Evolutionary conservation across 768 basidiomycete species (phyloP).

Genomic region (Floccularia luteovirens): DNA sequence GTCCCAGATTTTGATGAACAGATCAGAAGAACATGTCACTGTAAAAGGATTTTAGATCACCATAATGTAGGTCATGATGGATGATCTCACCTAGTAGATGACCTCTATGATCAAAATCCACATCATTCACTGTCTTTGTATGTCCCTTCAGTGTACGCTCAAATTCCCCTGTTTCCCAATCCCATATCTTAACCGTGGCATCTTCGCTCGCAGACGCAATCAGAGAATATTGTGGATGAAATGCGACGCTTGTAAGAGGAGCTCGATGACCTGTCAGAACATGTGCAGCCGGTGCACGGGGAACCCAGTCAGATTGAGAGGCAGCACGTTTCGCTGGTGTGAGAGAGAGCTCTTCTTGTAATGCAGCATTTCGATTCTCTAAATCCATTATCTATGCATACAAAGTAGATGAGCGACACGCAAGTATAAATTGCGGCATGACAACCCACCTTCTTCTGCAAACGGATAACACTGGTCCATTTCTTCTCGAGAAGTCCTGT

Average conservation of each 20-base stretch:
- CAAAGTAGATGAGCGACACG: conserved; percentile 4
- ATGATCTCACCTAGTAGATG: conserved; percentile 58
- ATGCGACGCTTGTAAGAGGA: conserved; percentile 72
- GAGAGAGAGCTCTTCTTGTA: conserved; percentile 62
- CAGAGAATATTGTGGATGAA: conserved; percentile 80
- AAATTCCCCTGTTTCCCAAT: conserved; percentile 93
- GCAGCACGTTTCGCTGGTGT: conserved; percentile 46
- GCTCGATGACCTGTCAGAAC: conserved; percentile 70
- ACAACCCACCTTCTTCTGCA: conserved; percentile 81
- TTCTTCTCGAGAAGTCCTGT: conserved; percentile 92
- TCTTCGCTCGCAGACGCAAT: conserved; percentile 86
- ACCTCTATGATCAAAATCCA: conserved; percentile 86
- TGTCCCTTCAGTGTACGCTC: conserved; percentile 90
- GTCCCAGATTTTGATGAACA: conserved; percentile 93
- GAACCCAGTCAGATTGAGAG: conserved; percentile 80
- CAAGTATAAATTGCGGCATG: not conserved
- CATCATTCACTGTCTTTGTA: conserved; percentile 82
- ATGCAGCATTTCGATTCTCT: conserved; percentile 73
- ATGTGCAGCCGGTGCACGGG: conserved; percentile 76
- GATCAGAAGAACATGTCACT: conserved; percentile 63
- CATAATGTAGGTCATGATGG: not conserved
- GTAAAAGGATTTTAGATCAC: not conserved
- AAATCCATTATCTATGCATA: conserved; percentile 83
- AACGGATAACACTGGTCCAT: conserved; percentile 92
- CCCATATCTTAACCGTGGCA: conserved; percentile 89